A percentile compares a stretch with the other conserved stretches of the same genome.
Conservation (phyloP, 1,284 basidiomycete species). For the Malassezia nana region DNA sequence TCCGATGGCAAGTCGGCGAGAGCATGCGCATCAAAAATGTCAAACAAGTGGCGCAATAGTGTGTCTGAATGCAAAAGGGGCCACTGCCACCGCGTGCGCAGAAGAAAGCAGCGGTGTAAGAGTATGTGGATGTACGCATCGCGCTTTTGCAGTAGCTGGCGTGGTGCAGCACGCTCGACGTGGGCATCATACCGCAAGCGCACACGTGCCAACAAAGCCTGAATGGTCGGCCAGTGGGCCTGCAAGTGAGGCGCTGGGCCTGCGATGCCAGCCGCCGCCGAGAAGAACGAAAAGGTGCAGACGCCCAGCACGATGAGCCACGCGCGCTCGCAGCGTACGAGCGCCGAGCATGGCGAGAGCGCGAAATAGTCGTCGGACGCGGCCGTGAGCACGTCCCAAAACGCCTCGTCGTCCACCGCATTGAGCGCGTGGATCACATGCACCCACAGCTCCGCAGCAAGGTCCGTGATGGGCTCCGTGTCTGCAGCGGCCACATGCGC, state of each 20-base stretch:
- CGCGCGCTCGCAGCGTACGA: constrained; percentile 49
- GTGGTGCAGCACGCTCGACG: constrained; percentile 52
- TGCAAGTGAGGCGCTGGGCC: constrained; percentile 53
- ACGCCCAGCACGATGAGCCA: constrained; percentile 66
- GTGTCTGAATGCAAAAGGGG: constrained; percentile 52
- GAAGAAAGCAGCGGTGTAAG: constrained; percentile 62
- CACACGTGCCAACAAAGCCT: constrained; percentile 18
- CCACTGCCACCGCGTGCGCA: constrained; percentile 70
- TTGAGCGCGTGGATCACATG: constrained; percentile 57
- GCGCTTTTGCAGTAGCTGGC: constrained; percentile 55
- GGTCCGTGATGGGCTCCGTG: constrained; percentile 48
- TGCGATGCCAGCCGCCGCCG: constrained; percentile 54
- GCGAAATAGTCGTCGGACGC: constrained; percentile 26
- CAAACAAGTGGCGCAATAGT: constrained; percentile 61
- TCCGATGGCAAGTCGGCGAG: constrained; percentile 71
- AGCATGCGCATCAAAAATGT: constrained; percentile 69
- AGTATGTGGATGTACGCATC: constrained; percentile 69
- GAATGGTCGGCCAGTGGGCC: constrained; percentile 59
- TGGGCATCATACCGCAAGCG: constrained; percentile 57
- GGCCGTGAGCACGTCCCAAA: constrained; percentile 28
- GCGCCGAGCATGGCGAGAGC: constrained; percentile 53
- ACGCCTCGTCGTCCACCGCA: constrained; percentile 21
- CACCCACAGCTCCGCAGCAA: constrained; percentile 65
- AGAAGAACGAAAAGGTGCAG: constrained; percentile 70
- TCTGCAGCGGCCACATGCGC: background rate